Conservation (phyloP, 1,284 basidiomycete genomes). For the Ustilago bromivora region DNA sequence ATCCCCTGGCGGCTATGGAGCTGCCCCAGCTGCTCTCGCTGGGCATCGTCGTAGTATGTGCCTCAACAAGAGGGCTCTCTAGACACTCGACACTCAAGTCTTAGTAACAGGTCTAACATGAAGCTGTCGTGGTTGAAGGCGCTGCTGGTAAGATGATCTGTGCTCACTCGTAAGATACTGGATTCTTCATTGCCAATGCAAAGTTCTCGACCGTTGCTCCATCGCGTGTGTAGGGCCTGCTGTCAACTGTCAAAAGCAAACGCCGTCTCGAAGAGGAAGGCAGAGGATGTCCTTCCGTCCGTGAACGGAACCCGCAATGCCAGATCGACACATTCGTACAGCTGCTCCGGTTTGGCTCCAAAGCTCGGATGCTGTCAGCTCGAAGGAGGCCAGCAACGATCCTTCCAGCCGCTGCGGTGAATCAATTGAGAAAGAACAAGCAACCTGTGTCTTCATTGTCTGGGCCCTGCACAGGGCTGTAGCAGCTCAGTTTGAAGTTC, state of each 20-base stretch:
- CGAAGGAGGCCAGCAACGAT: not conserved
- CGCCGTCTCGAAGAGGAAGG: not conserved
- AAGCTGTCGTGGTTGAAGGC: not conserved
- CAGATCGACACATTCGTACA: not conserved
- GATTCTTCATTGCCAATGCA: not conserved
- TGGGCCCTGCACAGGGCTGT: not conserved
- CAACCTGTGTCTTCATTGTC: not conserved
- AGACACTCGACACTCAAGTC: not conserved
- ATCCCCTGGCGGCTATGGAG: not conserved
- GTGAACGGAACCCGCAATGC: not conserved
- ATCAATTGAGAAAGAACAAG: not conserved
- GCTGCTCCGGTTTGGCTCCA: not conserved
- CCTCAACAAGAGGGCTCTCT: conserved; percentile 7
- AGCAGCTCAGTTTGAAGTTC: not conserved
- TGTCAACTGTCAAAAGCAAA: not conserved
- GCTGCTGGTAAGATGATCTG: not conserved
- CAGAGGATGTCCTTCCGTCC: not conserved
- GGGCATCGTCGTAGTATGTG: conserved; percentile 14
- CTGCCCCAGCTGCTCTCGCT: not conserved
- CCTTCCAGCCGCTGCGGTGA: not conserved
- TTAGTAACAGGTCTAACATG: not conserved
- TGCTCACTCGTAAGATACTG: not conserved
- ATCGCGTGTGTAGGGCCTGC: not conserved
- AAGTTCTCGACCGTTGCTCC: not conserved
- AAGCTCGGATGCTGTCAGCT: not conserved